Evolutionary conservation across 2,329 filamentous ascomycete genomes (phyloP).

Genomic region (Domatiomyces catenatus): DNA sequence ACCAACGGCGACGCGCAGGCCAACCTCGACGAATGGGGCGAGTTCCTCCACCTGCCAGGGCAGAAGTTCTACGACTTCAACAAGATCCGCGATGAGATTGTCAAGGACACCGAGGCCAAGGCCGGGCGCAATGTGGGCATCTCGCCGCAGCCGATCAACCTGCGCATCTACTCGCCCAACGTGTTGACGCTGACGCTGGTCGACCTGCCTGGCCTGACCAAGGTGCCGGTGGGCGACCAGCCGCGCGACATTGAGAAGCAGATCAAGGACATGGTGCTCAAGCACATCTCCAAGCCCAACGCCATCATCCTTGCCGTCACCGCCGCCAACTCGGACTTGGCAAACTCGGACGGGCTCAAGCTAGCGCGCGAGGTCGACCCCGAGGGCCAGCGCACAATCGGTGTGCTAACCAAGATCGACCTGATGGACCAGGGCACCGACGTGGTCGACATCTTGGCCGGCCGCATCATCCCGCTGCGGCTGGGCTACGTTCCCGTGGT

Average conservation of each 20-base stretch:
- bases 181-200: conserved; percentile 93
- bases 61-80: conserved; percentile 97
- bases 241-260: conserved; percentile 92
- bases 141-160: conserved; percentile 89
- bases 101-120: conserved; percentile 89
- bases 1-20: conserved; percentile 64
- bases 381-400: conserved; percentile 92
- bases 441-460: conserved; percentile 94
- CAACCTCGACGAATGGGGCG: conserved; percentile 93
- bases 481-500: conserved; percentile 95
- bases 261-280: conserved; percentile 94
- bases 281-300: conserved; percentile 97
- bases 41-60: conserved; percentile 93
- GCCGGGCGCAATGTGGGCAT: conserved; percentile 94
- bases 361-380: conserved; percentile 92
- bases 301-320: conserved; percentile 96
- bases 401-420: conserved; percentile 96
- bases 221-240: conserved; percentile 91
- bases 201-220: conserved; percentile 89
- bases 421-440: conserved; percentile 98
- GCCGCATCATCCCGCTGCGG: conserved; percentile 86
- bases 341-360: conserved; percentile 95
- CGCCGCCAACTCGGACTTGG: conserved; percentile 91
- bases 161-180: conserved; percentile 96
- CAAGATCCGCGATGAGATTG: conserved; percentile 96